Evolutionary conservation across 169 alveolate genomes (phyloP), one percentile per base, ranked within the genome.

Genomic region (Babesia bigemina): DNA sequence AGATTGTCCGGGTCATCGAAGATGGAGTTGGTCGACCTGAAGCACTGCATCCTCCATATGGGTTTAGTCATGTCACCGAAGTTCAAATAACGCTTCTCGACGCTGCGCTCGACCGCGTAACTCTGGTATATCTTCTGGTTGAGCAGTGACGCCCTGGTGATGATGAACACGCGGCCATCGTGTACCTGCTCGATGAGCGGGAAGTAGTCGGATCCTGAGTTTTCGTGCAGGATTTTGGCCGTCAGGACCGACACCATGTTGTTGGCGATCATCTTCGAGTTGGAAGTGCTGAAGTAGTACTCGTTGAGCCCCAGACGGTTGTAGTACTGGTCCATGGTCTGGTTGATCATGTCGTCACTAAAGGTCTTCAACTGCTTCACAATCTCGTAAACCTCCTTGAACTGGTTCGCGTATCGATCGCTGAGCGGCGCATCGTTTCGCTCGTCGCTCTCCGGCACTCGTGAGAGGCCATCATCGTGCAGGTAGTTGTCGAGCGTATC

Each of bases 11-110:
- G 88, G 57, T 87, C 94, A 56, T 88, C 93, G 65, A 90, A 92
- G 45, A 92, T 84, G 49, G 93, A 86, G 39, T 86, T 90, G 14
- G 92, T 84, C 13, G 94, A 87, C 65, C 94, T 72, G 66, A 90
- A 92, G 85, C 94, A 87, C 76, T 92, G 93, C 92, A 92, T 82
- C 33, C 95, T 62, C 89, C 91, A 90, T 22, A 85, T 78, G 39
- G 92, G 88, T 52, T 82, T 73, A 16, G 75, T 78, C 74, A 61
- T 67, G 47, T 90, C 92, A 42, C 73, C 70, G 39, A 90, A 73
- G 56, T 85, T 82, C 70, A 92, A 74, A 67, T 81, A 90, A 50
- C 90, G 59, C 61, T 60, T 67, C 78, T 92, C 95, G 21, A 92
- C 74, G 45, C 72, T 63, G 45, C 85, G 91, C 70, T 92, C 95